phyloP scores from a whole-genome alignment of 2,329 filamentous ascomycete species.

The Aspergillus thermomutatus region DNA sequence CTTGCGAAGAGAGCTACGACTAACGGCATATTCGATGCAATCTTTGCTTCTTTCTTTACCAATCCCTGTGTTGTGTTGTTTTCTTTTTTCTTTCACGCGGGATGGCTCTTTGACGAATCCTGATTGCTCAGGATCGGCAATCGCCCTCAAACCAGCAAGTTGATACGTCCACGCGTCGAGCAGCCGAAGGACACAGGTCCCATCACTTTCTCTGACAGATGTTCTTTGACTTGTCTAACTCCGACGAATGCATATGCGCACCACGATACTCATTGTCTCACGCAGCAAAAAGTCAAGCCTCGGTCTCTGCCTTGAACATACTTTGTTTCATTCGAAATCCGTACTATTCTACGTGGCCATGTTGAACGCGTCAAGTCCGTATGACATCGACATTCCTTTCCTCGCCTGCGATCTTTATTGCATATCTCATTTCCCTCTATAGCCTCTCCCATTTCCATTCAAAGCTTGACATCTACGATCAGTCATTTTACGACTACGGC shows the following conservation, averaged over 20 bases:
- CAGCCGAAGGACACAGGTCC: slow-evolving; percentile 10
- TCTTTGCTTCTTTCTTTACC: slow-evolving; percentile 2
- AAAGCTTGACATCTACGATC: background rate
- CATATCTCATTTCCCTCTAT: background rate
- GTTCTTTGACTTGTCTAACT: slow-evolving; percentile 8
- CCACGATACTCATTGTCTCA: background rate
- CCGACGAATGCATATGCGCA: slow-evolving; percentile 1
- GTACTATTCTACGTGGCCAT: background rate
- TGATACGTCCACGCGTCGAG: slow-evolving; percentile 2
- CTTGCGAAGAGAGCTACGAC: slow-evolving; percentile 15
- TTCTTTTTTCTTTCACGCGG: background rate
- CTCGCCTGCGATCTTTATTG: background rate
- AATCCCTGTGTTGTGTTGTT: background rate
- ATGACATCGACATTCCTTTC: background rate
- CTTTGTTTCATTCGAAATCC: background rate
- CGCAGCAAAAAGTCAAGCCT: background rate
- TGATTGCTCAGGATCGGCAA: slow-evolving; percentile 10
- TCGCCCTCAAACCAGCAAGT: slow-evolving; percentile 1
- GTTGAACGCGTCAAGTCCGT: background rate
- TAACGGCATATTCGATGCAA: slow-evolving; percentile 8
- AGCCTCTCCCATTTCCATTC: background rate
- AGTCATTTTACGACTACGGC: background rate
- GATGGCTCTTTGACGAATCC: slow-evolving; percentile 8
- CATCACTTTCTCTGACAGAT: slow-evolving; percentile 8
- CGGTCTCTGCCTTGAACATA: background rate